Conservation (phyloP, 768 basidiomycete genomes). For the Collybia mongolica region DNA sequence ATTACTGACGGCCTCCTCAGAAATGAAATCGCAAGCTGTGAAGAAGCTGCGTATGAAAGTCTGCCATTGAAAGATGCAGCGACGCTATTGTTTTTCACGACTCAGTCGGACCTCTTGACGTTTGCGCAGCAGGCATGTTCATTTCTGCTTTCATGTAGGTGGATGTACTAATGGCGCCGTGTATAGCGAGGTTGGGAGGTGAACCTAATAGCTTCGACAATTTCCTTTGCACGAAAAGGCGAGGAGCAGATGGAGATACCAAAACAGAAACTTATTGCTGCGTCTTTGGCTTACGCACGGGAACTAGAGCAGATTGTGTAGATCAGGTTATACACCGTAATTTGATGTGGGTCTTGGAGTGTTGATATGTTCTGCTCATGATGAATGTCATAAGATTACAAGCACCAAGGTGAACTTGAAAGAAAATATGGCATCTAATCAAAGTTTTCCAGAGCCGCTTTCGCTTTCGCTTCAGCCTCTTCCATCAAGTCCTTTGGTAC, state of each 20-base stretch:
- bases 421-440: slow-evolving; percentile 31
- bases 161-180: slow-evolving; percentile 1
- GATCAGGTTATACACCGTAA: slow-evolving; percentile 34
- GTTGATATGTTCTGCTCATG: neutral
- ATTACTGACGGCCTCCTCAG: slow-evolving; percentile 37
- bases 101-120: slow-evolving; percentile 72
- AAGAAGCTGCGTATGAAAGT: slow-evolving; percentile 91
- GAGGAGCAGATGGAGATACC: slow-evolving; percentile 87
- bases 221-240: slow-evolving; percentile 78
- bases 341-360: slow-evolving; percentile 20
- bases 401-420: slow-evolving; percentile 10
- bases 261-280: slow-evolving; percentile 77
- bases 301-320: slow-evolving; percentile 92
- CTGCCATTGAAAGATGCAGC: slow-evolving; percentile 89
- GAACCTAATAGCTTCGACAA: slow-evolving; percentile 62
- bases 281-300: slow-evolving; percentile 77
- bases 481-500: slow-evolving; percentile 84
- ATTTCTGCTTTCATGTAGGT: neutral
- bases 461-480: slow-evolving; percentile 87
- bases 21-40: slow-evolving; percentile 96
- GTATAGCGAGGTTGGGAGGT: slow-evolving; percentile 83
- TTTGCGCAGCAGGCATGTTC: slow-evolving; percentile 73
- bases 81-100: slow-evolving; percentile 88
- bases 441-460: slow-evolving; percentile 72
- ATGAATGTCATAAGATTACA: slow-evolving; percentile 4